phyloP scores from a whole-genome alignment of 176 grass and related monocot genomes.

The Aegilops speltoides region DNA sequence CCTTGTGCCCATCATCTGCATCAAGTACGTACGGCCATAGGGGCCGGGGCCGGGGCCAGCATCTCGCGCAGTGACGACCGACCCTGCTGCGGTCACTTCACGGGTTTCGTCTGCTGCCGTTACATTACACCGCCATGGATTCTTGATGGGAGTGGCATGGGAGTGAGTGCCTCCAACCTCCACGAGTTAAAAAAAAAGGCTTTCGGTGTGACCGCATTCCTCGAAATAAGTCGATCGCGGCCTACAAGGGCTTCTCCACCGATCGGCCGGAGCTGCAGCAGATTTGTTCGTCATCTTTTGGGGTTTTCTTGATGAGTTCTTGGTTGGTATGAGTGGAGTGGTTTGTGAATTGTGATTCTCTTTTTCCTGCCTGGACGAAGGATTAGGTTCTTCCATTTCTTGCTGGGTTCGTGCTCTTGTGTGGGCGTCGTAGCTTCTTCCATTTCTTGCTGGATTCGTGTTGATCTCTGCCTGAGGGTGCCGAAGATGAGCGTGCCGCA shows the following conservation, averaged over 20 bases:
- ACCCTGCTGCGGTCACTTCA: conserved; percentile 14
- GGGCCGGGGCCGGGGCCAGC: neutral
- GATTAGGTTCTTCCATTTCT: conserved; percentile 3
- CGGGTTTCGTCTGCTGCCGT: conserved; percentile 1
- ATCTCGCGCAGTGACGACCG: neutral
- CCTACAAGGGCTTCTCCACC: too few relatives aligned
- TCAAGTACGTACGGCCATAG: conserved; percentile 6
- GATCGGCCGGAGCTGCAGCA: neutral
- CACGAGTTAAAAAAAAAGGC: neutral
- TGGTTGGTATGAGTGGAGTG: conserved; percentile 1
- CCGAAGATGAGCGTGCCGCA: conserved; percentile 79
- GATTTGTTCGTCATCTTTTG: neutral
- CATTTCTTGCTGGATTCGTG: neutral
- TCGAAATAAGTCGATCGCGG: neutral
- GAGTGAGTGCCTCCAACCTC: conserved; percentile 31
- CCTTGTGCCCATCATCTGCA: conserved; percentile 32
- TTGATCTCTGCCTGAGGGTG: conserved; percentile 5
- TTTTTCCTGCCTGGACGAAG: neutral
- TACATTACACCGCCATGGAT: conserved; percentile 36
- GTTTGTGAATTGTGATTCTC: conserved; percentile 2
- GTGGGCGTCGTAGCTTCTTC: neutral
- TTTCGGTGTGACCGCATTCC: neutral
- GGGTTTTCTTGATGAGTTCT: neutral
- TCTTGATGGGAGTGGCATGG: conserved; percentile 34
- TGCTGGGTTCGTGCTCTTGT: neutral